Percentiles rank a stretch among this genome's conserved stretches.
Conservation (phyloP, 805 yeast genomes). For the Yarrowia keelungensis region DNA sequence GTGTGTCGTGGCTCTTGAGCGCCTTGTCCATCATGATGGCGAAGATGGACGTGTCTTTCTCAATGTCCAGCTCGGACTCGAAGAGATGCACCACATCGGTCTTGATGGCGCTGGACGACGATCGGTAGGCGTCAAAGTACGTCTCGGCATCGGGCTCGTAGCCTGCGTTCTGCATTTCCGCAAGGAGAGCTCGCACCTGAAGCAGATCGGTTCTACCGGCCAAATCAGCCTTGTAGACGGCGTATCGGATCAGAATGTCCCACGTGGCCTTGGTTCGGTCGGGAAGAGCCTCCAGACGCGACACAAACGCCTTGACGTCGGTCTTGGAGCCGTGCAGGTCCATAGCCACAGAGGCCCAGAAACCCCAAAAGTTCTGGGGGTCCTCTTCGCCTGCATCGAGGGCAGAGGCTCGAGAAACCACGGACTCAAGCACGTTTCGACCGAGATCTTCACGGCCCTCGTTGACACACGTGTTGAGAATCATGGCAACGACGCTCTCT, state of each 20-base stretch:
- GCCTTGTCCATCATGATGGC: conserved; percentile 51
- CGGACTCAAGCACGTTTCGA: conserved; percentile 1
- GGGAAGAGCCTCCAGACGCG: neutral
- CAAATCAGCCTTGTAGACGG: conserved; percentile 44
- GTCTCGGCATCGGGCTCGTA: conserved; percentile 46
- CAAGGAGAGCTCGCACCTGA: conserved; percentile 40
- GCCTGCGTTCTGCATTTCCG: conserved; percentile 42
- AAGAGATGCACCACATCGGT: conserved; percentile 47
- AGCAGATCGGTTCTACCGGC: conserved; percentile 34
- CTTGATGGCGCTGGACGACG: conserved; percentile 38
- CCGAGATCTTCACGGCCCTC: conserved; percentile 37
- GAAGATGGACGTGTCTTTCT: conserved; percentile 52
- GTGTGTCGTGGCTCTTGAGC: conserved; percentile 46
- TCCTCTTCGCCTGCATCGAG: neutral
- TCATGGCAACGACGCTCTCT: conserved; percentile 18
- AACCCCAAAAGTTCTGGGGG: conserved; percentile 24
- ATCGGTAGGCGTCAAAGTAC: conserved; percentile 45
- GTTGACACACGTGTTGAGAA: conserved; percentile 16
- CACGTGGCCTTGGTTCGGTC: conserved; percentile 48
- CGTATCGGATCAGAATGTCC: conserved; percentile 51
- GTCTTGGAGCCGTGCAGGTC: conserved; percentile 6
- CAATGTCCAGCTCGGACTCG: conserved; percentile 48
- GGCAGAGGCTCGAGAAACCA: neutral
- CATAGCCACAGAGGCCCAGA: conserved; percentile 22
- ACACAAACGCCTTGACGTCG: conserved; percentile 3